Evolutionary conservation across 78 protist species (phyloP), one percentile per base, ranked within the genome.

Genomic region (Trichosphaerium sp.): DNA sequence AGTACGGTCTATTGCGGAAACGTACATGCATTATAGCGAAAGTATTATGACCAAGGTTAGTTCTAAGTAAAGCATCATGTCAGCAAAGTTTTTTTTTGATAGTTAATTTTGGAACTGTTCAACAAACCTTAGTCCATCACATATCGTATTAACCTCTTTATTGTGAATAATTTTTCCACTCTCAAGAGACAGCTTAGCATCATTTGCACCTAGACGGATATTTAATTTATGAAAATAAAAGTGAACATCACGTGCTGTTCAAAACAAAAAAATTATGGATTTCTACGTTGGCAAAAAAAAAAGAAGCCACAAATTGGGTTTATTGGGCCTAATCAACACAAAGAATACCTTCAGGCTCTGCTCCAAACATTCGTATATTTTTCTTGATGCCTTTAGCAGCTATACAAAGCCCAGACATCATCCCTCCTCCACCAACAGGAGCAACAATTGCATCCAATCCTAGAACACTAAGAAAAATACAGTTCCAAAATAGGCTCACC

Each of bases 351-450:
- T 15, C 43, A 15, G 92, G 92, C 60, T 88, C 92, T 3, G 85
- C 92, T 5, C 82, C 92, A 59, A 82, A 71, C 23, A 88, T 65
- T 39, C 56, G 60, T 26, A 77, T 76, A 10, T 34, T 51, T 11
- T 84, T 78, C 26, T 47, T 28, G 7, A 35, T 10, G 15, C 71
- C 68, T 51, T 62, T 65, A 14, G 64, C 59, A 7, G 89, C 82
- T 0, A 66, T 47, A 32, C 47, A 68, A 3, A 69, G 57, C 21
- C 83, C 78, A 26, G 79, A 29, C 58, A 83, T 51, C 70, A 88
- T 23, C 44, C 93, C 93, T 32, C 93, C 93, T n/a, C 93, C 93
- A 44, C 93, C 93, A 54, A 85, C 63, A 32, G 90, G 87, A 0
- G 54, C 35, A 31, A 88, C 29, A 55, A 88, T 35, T 8, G 88